Evolutionary conservation across 306 rosid genomes (phyloP).

Genomic region (Lathyrus sativus): DNA sequence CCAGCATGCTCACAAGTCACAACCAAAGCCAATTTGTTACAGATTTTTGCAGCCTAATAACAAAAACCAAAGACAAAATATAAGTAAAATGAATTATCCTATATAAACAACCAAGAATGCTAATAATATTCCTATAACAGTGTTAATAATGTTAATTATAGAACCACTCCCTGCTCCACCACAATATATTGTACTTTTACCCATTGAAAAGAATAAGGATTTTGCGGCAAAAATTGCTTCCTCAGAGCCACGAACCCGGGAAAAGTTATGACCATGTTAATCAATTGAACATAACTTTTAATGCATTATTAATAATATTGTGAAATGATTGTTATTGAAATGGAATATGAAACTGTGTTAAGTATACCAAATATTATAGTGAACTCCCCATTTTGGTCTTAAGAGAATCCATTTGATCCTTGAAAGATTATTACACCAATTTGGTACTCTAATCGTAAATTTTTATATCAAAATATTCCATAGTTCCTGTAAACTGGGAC

Average conservation of each 20-base stretch:
- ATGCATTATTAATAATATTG: too few species aligned
- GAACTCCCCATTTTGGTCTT: neutral
- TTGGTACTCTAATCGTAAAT: too few species aligned
- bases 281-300: neutral
- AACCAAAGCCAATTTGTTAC: constrained; percentile 79
- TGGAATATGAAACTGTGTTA: neutral
- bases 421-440: neutral
- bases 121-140: neutral
- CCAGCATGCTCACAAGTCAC: constrained; percentile 54
- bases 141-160: constrained; percentile 49
- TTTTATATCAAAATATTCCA: neutral
- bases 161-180: constrained; percentile 81
- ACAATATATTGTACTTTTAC: constrained; percentile 71
- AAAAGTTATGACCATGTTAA: constrained; percentile 29
- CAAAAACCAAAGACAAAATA: constrained; percentile 18
- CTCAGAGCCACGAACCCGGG: constrained; percentile 91
- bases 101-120: neutral
- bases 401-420: neutral
- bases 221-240: constrained; percentile 74
- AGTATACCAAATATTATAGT: neutral
- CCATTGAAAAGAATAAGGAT: constrained; percentile 74
- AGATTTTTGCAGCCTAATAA: constrained; percentile 35
- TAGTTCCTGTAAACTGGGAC: neutral
- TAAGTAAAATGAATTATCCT: too few species aligned
- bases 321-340: too few species aligned